phyloP scores from a whole-genome alignment of 1,284 basidiomycete genomes.

The Meira miltonrushii region DNA sequence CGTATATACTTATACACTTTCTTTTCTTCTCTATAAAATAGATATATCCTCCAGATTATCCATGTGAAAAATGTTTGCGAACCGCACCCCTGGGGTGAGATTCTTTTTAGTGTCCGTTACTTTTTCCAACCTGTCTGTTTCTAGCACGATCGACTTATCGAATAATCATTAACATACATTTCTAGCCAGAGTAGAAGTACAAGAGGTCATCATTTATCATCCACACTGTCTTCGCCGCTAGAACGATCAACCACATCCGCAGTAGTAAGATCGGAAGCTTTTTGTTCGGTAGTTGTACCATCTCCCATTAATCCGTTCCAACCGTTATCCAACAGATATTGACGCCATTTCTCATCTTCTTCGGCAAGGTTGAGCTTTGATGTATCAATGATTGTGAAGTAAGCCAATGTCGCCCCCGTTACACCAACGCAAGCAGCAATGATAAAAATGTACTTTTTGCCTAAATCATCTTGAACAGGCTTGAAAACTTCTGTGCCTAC shows the following conservation, averaged over 20 bases:
- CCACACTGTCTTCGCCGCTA: not conserved
- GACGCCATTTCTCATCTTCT: constrained; percentile 63
- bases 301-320: constrained; percentile 64
- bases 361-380: constrained; percentile 66
- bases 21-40: too few species aligned
- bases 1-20: too few species aligned
- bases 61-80: too few species aligned
- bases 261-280: constrained; percentile 3
- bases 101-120: too few species aligned
- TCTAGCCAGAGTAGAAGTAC: too few species aligned
- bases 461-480: constrained; percentile 63
- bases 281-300: constrained; percentile 2
- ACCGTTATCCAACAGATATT: constrained; percentile 63
- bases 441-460: constrained; percentile 34
- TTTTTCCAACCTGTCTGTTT: too few species aligned
- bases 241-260: not conserved
- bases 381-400: constrained; percentile 60
- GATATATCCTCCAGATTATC: too few species aligned
- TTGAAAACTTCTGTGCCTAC: constrained; percentile 72
- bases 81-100: too few species aligned
- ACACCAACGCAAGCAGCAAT: constrained; percentile 40
- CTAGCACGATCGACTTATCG: too few species aligned
- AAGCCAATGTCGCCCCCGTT: constrained; percentile 48
- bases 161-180: too few species aligned
- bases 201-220: not conserved